Base-by-base conservation (phyloP, 1,139 yeast genomes). In the Trichomonascaceae sp. region DNA sequence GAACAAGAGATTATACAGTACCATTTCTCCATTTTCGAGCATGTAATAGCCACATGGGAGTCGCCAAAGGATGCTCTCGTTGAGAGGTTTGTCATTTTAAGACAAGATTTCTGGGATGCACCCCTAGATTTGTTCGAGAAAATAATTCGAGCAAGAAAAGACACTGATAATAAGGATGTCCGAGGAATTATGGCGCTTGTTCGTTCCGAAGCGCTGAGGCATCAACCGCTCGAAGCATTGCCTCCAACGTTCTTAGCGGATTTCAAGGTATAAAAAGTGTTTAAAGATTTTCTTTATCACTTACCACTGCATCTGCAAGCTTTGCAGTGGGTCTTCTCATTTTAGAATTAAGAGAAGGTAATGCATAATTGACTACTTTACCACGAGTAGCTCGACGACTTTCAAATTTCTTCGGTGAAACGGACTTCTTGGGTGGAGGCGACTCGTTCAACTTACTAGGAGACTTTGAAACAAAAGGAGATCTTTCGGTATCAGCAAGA, bases 281-380 rank as follows among this genome's bases (percentile, higher is more conserved):
- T 15, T 36, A 36, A 13, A 17, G 39, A 51, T 52, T 53, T 18
- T 56, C 59, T 30, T 48, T 47, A 41, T 50, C 47, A 41, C 18
- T 15, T n/a, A 46, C 32, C 38, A 68, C 63, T 2, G 90, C 90
- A 65, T 83, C 86, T 9, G 79, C 79, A 49, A 84, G 71, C 59
- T 76, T 75, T 41, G 74, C 85, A 0, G 85, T 76, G 44, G 84
- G 83, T 60, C 96, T 74, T 63, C 96, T 77, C 83, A 85, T 78
- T 63, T 87, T 87, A 15, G 78, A 80, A 43, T 85, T 74, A 53
- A 85, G 67, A 0, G 91, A 82, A 0, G 93, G 88, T 38, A 84
- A 76, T 15, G 83, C 82, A 64, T 87, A 88, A 64, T 83, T 83
- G 6, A 87, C 81, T 9, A 56, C 59, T 9, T 55, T 52, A 1